Percentiles rank a stretch among this genome's conserved stretches.
Evolutionary conservation across 768 basidiomycete genomes (phyloP).

Genomic region (Mycena maculata): DNA sequence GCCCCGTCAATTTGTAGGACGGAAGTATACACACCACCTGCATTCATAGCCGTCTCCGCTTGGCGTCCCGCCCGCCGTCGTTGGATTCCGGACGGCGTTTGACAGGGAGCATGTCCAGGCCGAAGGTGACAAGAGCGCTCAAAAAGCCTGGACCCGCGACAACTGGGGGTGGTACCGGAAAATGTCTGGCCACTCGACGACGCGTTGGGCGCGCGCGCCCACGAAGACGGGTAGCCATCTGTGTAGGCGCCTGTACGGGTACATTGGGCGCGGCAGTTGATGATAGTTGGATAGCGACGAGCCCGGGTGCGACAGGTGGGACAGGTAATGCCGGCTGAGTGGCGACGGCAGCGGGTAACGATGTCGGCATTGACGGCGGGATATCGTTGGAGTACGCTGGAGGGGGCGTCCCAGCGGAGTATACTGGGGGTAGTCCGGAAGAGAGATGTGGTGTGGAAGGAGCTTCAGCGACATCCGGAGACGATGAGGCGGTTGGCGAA

Average conservation of each 20-base stretch:
- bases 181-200: no score
- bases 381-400: not conserved
- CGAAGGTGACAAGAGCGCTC: not conserved
- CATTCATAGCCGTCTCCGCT: conserved; percentile 6
- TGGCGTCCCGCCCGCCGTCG: not conserved
- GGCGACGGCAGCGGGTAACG: not conserved
- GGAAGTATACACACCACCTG: no score
- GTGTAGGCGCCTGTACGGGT: not conserved
- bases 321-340: not conserved
- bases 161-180: not conserved
- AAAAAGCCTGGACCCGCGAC: not conserved
- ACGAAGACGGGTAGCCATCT: not conserved
- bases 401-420: not conserved
- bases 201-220: not conserved
- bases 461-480: not conserved
- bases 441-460: no score
- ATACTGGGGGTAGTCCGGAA: not conserved
- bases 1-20: not conserved
- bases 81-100: not conserved
- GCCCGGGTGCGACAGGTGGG: not conserved
- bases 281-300: not conserved
- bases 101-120: not conserved
- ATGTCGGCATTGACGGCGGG: not conserved
- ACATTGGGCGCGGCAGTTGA: not conserved
- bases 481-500: no score